Evolutionary conservation across 805 yeast genomes (phyloP).

Genomic region (Vanderwaltozyma tropicalis): DNA sequence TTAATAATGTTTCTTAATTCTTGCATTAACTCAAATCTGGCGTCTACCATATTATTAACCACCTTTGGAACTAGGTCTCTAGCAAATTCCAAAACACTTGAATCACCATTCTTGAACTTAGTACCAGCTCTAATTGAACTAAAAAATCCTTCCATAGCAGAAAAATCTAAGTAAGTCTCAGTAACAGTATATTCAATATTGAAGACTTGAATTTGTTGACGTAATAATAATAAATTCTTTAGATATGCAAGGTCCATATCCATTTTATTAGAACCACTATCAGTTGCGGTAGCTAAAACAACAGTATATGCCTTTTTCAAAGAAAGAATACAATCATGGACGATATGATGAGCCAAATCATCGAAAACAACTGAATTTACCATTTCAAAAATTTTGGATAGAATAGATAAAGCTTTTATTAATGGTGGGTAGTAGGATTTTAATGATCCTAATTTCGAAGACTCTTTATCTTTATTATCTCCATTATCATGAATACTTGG

Average conservation of each 20-base stretch:
- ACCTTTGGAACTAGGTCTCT: slow-evolving; percentile 69
- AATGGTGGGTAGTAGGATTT: slow-evolving; percentile 61
- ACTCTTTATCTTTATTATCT: slow-evolving; percentile 18
- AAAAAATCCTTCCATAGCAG: slow-evolving; percentile 55
- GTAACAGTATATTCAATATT: slow-evolving; percentile 69
- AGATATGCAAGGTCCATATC: slow-evolving; percentile 61
- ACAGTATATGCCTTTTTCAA: slow-evolving; percentile 44
- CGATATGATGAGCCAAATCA: slow-evolving; percentile 78
- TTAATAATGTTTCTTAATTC: slow-evolving; percentile 65
- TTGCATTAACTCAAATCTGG: slow-evolving; percentile 56
- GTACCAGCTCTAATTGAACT: slow-evolving; percentile 25
- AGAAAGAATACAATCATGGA: slow-evolving; percentile 64
- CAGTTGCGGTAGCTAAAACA: slow-evolving; percentile 33
- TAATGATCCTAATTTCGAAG: slow-evolving; percentile 11
- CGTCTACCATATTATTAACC: slow-evolving; percentile 74
- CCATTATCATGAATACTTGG: slow-evolving; percentile 10
- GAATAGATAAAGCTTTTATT: slow-evolving; percentile 51
- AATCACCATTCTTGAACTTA: slow-evolving; percentile 1
- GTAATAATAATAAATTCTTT: slow-evolving; percentile 59
- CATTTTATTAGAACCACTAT: slow-evolving; percentile 15
- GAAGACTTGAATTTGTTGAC: slow-evolving; percentile 59
- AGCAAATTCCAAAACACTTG: slow-evolving; percentile 38
- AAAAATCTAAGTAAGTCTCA: slow-evolving; percentile 71
- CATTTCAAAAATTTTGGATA: slow-evolving; percentile 71
- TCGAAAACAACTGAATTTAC: slow-evolving; percentile 73